phyloP scores from a whole-genome alignment of 2,329 filamentous ascomycete species.

The Byssochlamys sp. region DNA sequence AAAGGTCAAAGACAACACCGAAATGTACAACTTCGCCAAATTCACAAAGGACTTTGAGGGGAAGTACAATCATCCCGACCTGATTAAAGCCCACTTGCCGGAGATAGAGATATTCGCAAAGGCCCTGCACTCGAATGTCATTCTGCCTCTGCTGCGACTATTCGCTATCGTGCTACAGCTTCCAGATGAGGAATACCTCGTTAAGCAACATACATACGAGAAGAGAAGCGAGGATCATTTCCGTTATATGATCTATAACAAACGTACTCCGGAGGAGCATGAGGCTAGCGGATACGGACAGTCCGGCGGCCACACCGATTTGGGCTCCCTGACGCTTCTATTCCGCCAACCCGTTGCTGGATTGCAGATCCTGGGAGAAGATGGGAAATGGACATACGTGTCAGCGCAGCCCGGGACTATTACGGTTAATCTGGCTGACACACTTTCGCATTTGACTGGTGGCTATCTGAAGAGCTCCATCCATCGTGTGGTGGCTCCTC shows the following conservation, averaged over 20 bases:
- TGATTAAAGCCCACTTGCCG: conserved; percentile 17
- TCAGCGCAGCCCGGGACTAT: conserved; percentile 42
- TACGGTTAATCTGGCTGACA: conserved; percentile 45
- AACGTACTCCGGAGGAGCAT: conserved; percentile 41
- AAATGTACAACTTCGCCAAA: conserved; percentile 4
- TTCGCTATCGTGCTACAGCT: conserved; percentile 54
- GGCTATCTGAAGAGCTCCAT: conserved; percentile 42
- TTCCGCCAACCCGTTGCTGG: conserved; percentile 52
- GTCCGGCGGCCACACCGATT: conserved; percentile 46
- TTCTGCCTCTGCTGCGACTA: conserved; percentile 42
- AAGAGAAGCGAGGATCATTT: conserved; percentile 51
- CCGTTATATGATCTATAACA: conserved; percentile 53
- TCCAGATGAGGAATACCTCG: conserved; percentile 49
- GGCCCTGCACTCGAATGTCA: background rate
- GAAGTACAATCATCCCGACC: conserved; percentile 4
- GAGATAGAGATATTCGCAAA: background rate
- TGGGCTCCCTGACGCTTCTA: conserved; percentile 48
- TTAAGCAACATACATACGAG: conserved; percentile 49
- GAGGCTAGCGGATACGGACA: conserved; percentile 37
- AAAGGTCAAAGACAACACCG: conserved; percentile 10
- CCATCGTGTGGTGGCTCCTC: conserved; percentile 43
- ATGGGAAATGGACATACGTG: conserved; percentile 44
- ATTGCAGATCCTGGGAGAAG: conserved; percentile 45
- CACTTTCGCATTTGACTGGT: conserved; percentile 41
- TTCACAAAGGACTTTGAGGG: conserved; percentile 1